A percentile compares a stretch with the other conserved stretches of the same genome.
These are phyloP conservation scores for Liriodendron chinense DNA, from an alignment of 164 flowering plant genomes.

Conservation along the genomic window DNA sequence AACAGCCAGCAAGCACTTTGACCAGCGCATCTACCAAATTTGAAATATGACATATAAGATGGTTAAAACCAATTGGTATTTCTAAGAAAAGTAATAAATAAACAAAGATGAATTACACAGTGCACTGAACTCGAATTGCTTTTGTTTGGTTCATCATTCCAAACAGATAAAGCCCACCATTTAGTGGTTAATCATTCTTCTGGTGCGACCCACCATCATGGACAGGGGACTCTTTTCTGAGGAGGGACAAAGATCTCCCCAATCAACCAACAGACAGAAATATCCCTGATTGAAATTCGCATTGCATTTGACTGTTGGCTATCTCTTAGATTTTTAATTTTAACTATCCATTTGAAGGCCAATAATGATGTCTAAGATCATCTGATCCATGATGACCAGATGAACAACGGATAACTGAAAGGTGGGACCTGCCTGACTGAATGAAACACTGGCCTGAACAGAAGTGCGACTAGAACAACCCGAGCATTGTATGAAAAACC, in stretches of 20 bases:
- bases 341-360: not conserved
- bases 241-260: too few species aligned
- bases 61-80: not conserved
- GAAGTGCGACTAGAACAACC: not conserved
- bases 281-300: not conserved
- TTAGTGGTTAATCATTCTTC: too few species aligned
- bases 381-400: not conserved
- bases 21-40: slow-evolving; percentile 41
- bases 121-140: not conserved
- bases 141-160: not conserved
- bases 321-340: too few species aligned
- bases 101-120: not conserved
- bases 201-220: too few species aligned
- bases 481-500: not conserved
- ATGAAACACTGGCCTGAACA: not conserved
- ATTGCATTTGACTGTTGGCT: too few species aligned
- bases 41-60: not conserved
- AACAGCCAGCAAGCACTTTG: slow-evolving; percentile 42
- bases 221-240: too few species aligned
- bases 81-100: not conserved
- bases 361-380: not conserved
- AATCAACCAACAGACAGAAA: too few species aligned
- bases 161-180: not conserved
- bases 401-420: not conserved
- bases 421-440: not conserved